phyloP scores from a whole-genome alignment of 345 rosid species.

The Cardamine chenopodiifolia region DNA sequence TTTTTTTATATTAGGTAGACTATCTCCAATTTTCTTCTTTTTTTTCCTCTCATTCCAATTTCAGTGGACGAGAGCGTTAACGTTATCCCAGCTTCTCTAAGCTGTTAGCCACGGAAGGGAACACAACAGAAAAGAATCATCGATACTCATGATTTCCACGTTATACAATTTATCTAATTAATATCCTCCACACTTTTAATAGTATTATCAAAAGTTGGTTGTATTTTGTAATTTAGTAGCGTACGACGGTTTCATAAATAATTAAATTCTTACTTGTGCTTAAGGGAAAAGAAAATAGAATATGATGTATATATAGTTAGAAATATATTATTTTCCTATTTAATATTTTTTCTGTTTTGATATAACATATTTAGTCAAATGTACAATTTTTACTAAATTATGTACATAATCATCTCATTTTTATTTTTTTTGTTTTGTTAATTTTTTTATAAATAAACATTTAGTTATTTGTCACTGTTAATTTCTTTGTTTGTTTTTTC shows the following conservation, averaged over 20 bases:
- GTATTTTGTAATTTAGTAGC: background rate
- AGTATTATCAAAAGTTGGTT: background rate
- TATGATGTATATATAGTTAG: background rate
- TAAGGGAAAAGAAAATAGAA: too few relatives aligned
- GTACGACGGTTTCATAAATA: background rate
- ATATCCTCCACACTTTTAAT: background rate
- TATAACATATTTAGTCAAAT: background rate
- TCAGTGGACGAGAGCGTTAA: slow-evolving; percentile 20
- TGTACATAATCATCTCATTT: background rate
- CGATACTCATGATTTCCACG: background rate
- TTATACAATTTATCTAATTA: background rate
- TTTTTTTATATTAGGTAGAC: background rate
- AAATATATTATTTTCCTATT: background rate
- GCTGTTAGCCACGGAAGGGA: slow-evolving; percentile 28
- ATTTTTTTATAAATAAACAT: background rate
- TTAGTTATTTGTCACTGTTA: background rate
- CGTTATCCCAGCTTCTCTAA: slow-evolving; percentile 24
- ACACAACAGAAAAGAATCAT: slow-evolving; percentile 14
- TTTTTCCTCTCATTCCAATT: background rate
- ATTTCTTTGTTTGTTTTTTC: background rate
- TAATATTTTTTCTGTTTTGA: background rate
- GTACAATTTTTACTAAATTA: too few relatives aligned
- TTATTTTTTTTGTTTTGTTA: too few relatives aligned
- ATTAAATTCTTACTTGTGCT: background rate
- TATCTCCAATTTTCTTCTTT: background rate